A percentile compares a stretch with the other conserved stretches of the same genome.
Evolutionary conservation across 495 filamentous ascomycete species (phyloP).

Genomic region (Margaritispora aquatica): DNA sequence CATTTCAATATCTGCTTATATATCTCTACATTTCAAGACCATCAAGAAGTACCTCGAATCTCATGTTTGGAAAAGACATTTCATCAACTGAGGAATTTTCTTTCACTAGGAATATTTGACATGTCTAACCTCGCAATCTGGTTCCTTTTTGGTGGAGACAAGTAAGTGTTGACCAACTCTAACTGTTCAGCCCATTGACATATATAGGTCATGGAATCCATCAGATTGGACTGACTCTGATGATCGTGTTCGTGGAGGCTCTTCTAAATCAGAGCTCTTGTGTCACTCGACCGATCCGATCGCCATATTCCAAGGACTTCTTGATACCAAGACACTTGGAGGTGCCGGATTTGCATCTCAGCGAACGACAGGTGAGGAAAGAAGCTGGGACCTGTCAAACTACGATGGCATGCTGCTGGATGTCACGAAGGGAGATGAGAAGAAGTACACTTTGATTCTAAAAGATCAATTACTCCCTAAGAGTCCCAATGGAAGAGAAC

Average conservation of each 20-base stretch:
- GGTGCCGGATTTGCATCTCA: conserved; percentile 82
- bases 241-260: conserved; percentile 69
- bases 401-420: conserved; percentile 44
- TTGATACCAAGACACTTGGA: conserved; percentile 69
- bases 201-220: conserved; percentile 50
- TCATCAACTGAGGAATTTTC: no score
- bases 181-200: conserved; percentile 15
- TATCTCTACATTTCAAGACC: no score
- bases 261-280: conserved; percentile 49
- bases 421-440: conserved; percentile 34
- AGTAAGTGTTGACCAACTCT: conserved; percentile 26
- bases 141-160: conserved; percentile 41
- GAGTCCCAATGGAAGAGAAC: conserved; percentile 53
- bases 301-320: conserved; percentile 55
- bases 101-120: no score
- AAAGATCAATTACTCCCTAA: conserved; percentile 57
- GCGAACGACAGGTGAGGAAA: conserved; percentile 48
- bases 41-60: no score
- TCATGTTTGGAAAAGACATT: no score
- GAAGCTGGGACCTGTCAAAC: conserved; percentile 47
- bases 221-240: conserved; percentile 61
- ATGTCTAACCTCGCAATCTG: conserved; percentile 11
- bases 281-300: conserved; percentile 23
- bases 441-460: conserved; percentile 63
- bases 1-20: no score